Evolutionary conservation across 2,329 filamentous ascomycete genomes (phyloP).

Genomic region (Parastagonospora nodorum): DNA sequence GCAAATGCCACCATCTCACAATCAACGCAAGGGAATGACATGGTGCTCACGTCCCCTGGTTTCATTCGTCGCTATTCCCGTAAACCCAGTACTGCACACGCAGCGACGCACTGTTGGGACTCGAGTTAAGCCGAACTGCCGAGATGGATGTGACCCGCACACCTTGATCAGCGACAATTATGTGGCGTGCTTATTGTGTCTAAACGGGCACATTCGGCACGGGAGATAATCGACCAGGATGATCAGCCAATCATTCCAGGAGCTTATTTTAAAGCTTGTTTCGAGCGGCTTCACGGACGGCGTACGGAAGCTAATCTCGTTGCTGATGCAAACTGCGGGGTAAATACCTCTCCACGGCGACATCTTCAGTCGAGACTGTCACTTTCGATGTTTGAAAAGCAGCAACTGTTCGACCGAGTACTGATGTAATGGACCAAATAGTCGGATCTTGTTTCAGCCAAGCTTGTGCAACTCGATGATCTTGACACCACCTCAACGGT

Average conservation of each 20-base stretch:
- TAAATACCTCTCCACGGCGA: conserved; percentile 7
- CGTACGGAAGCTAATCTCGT: conserved; percentile 29
- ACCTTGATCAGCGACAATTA: conserved; percentile 11
- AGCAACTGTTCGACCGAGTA: background rate
- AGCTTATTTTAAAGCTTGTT: conserved; percentile 35
- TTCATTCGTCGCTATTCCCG: no score
- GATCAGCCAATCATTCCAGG: conserved; percentile 26
- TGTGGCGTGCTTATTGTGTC: conserved; percentile 3
- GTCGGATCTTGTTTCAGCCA: no score
- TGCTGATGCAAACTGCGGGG: conserved; percentile 26
- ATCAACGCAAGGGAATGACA: no score
- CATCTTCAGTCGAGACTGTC: background rate
- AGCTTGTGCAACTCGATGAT: no score
- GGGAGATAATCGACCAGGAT: conserved; percentile 30
- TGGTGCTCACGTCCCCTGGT: no score
- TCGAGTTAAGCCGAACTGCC: background rate
- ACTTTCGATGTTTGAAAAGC: background rate
- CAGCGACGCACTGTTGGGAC: no score
- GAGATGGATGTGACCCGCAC: background rate
- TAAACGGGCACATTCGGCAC: conserved; percentile 14
- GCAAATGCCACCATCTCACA: no score
- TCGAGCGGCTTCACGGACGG: conserved; percentile 23
- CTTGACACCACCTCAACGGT: no score
- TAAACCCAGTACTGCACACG: no score
- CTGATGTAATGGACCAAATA: no score